Evolutionary conservation across 176 grass and related monocot genomes (phyloP).

Genomic region (Tuctoria greenei): DNA sequence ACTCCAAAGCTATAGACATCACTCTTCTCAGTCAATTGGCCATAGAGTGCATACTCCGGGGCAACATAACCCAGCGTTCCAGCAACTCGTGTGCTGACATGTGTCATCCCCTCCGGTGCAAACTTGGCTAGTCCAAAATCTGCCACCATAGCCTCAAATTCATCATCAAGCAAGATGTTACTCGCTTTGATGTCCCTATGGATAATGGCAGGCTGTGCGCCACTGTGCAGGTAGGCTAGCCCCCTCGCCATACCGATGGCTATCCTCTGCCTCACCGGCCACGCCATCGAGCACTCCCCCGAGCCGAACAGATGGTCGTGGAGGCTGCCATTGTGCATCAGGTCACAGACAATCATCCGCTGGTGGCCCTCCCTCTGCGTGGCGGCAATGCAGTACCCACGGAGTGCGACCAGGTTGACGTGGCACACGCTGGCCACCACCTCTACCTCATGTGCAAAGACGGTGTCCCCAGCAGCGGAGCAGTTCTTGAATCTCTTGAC

Average conservation of each 20-base stretch:
- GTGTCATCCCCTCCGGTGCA: slow-evolving; percentile 87
- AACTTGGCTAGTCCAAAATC: slow-evolving; percentile 96
- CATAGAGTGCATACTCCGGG: slow-evolving; percentile 84
- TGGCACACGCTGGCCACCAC: slow-evolving; percentile 93
- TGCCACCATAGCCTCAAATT: slow-evolving; percentile 83
- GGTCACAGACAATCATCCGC: slow-evolving; percentile 87
- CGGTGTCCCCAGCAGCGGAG: slow-evolving; percentile 60
- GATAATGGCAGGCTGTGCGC: slow-evolving; percentile 72
- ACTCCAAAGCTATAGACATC: slow-evolving; percentile 91
- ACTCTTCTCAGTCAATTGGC: slow-evolving; percentile 93
- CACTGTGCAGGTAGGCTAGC: slow-evolving; percentile 66
- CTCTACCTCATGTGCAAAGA: slow-evolving; percentile 92
- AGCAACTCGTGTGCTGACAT: slow-evolving; percentile 84
- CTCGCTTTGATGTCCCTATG: slow-evolving; percentile 97
- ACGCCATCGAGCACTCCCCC: slow-evolving; percentile 46
- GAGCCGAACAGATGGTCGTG: slow-evolving; percentile 68
- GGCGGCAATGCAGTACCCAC: slow-evolving; percentile 83
- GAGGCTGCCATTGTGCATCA: slow-evolving; percentile 92
- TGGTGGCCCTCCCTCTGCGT: slow-evolving; percentile 79
- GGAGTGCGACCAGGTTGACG: slow-evolving; percentile 70
- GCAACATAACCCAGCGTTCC: slow-evolving; percentile 91
- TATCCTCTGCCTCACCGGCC: slow-evolving; percentile 77
- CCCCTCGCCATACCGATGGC: slow-evolving; percentile 78
- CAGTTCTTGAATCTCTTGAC: slow-evolving; percentile 97
- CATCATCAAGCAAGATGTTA: slow-evolving; percentile 79